Percentiles rank a stretch among this genome's conserved stretches.
These are phyloP conservation scores for Lumnitzera littorea DNA, from an alignment of 345 rosid genomes.

Conservation along the genomic window DNA sequence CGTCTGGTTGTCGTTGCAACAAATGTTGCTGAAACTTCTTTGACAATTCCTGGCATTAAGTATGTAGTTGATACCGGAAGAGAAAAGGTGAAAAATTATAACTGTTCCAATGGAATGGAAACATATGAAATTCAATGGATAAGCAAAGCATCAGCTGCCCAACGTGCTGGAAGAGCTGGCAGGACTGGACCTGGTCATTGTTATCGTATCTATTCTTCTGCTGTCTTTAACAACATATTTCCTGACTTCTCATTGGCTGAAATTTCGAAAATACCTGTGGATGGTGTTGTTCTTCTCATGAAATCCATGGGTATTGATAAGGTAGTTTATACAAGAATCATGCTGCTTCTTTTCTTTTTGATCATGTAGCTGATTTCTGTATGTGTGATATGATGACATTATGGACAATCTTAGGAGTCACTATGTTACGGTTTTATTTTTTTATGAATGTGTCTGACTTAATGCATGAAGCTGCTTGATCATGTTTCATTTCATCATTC, in stretches of 20 bases:
- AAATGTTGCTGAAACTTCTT: slow-evolving; percentile 95
- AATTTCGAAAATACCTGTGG: slow-evolving; percentile 76
- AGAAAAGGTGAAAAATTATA: slow-evolving; percentile 74
- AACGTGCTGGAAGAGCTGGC: slow-evolving; percentile 96
- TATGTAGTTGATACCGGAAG: slow-evolving; percentile 96
- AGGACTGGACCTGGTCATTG: slow-evolving; percentile 96
- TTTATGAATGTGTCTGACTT: too few species aligned
- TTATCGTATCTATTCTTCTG: slow-evolving; percentile 81
- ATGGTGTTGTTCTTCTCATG: slow-evolving; percentile 76
- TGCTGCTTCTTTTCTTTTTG: background rate
- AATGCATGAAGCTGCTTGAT: too few species aligned
- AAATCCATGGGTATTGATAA: slow-evolving; percentile 79
- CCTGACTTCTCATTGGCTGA: slow-evolving; percentile 76
- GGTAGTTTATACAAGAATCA: slow-evolving; percentile 29
- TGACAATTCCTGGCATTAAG: slow-evolving; percentile 89
- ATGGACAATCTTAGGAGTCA: too few species aligned
- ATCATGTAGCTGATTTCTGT: background rate
- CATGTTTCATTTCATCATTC: too few species aligned
- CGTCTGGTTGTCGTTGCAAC: slow-evolving; percentile 84
- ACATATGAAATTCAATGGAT: slow-evolving; percentile 74
- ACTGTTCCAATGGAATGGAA: slow-evolving; percentile 69
- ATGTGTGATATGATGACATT: slow-evolving; percentile 1
- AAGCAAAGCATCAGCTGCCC: slow-evolving; percentile 90
- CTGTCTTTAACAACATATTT: slow-evolving; percentile 61
- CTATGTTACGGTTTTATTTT: too few species aligned